Base-by-base conservation (phyloP, 2,329 filamentous ascomycete species). In the Clonostachys rhizophaga region DNA sequence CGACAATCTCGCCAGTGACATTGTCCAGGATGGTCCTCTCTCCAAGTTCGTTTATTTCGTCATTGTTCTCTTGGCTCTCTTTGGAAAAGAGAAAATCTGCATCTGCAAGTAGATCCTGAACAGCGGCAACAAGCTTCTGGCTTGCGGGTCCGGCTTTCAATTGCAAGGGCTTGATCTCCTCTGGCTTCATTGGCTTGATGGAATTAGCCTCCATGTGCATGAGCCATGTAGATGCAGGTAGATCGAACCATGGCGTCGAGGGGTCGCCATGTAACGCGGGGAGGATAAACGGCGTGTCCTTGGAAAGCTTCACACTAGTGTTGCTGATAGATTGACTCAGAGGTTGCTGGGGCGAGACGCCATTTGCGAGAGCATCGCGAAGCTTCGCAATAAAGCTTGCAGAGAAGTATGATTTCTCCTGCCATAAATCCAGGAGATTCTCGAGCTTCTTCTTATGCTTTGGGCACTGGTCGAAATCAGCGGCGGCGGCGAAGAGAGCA, bases 141-240 rank as follows among this genome's bases (percentile, higher is more conserved):
- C 87, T 80, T 12, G 84, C 87, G 3, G 82, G 86, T 0, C 86
- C 87, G 2, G 84, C 69, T 3, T 76, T 70, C 46, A 95, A 79
- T 47, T 86, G 83, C 34, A 94, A 70, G 5, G 89, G 87, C 52
- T 82, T 85, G 53, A 92, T 79, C 55, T 83, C 76, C 8, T 81
- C 73, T 0, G 87, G 78, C 40, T 85, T 82, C 69, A 96, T 89
- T 7, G 89, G 83, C 44, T 79, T 76, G 9, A 81, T 83, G 1
- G 87, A 90, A 58, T 92, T 86, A 5, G 86, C 87, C 37, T 87
- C 79, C 50, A 95, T 82, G 47, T 87, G 84, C 5, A 87, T 87
- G 42, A 95, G 78, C 73, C 91, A 85, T 54, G 89, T 92, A 3
- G 83, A 86, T 2, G 89, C 89, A 0, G 90, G 90, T 1, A 95